Evolutionary conservation across 352 stramenopile species (phyloP).

Genomic region (Phytophthora sp.): DNA sequence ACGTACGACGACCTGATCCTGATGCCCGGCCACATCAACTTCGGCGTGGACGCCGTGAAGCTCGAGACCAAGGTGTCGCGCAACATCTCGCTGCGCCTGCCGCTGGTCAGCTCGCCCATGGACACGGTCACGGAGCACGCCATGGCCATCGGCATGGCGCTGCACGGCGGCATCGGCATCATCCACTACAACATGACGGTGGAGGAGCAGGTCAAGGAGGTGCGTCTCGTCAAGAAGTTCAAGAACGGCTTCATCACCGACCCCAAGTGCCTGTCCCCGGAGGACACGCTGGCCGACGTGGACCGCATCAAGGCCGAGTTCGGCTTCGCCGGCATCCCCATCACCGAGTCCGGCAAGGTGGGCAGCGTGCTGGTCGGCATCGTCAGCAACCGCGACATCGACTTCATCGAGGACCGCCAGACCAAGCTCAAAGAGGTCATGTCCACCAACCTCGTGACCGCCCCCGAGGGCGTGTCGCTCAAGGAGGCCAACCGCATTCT

Average conservation of each 20-base stretch:
- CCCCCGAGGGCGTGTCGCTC: slow-evolving; percentile 95
- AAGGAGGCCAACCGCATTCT: slow-evolving; percentile 98
- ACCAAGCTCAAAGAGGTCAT: slow-evolving; percentile 90
- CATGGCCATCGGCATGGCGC: slow-evolving; percentile 99
- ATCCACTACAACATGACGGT: slow-evolving; percentile 99
- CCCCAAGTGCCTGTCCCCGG: slow-evolving; percentile 95
- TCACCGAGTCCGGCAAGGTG: slow-evolving; percentile 98
- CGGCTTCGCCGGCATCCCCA: slow-evolving; percentile 99
- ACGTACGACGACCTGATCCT: slow-evolving; percentile 87
- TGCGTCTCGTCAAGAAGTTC: slow-evolving; percentile 98
- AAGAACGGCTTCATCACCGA: slow-evolving; percentile 99
- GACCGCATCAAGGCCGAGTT: slow-evolving; percentile 95
- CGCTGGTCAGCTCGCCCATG: slow-evolving; percentile 99
- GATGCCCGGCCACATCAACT: slow-evolving; percentile 78
- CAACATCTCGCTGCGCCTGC: slow-evolving; percentile 96
- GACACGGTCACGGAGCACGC: slow-evolving; percentile 99
- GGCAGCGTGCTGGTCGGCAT: slow-evolving; percentile 98
- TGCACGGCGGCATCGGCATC: slow-evolving; percentile 99
- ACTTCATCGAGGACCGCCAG: slow-evolving; percentile 96
- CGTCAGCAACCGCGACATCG: slow-evolving; percentile 99
- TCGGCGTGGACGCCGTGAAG: slow-evolving; percentile 85
- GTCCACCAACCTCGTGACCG: slow-evolving; percentile 93
- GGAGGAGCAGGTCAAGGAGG: slow-evolving; percentile 96
- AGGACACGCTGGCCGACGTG: slow-evolving; percentile 96
- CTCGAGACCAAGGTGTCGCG: slow-evolving; percentile 94